Evolutionary conservation across 331 rosid genomes (phyloP).

Genomic region (Cucumis variabilis): DNA sequence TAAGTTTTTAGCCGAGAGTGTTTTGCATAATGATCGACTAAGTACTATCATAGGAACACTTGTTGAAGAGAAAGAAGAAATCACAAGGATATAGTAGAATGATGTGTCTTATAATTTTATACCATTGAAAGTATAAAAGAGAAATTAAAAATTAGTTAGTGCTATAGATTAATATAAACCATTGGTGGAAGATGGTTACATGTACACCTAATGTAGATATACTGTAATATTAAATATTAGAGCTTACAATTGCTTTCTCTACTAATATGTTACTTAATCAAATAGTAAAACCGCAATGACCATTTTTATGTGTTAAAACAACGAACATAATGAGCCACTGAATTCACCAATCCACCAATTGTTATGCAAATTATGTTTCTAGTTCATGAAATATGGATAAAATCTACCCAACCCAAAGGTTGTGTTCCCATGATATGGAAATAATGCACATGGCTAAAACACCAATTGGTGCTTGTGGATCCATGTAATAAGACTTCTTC

Average conservation of each 20-base stretch:
- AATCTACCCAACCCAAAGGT: background rate
- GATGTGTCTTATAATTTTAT: background rate
- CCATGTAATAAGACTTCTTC: conserved; percentile 98
- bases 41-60: conserved; percentile 41
- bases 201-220: too few species aligned
- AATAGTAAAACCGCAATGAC: background rate
- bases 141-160: too few species aligned
- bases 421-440: background rate
- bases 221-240: conserved; percentile 32
- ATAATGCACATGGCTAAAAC: background rate
- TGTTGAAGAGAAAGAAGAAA: conserved; percentile 29
- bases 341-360: background rate
- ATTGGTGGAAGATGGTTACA: too few species aligned
- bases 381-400: background rate
- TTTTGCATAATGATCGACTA: conserved; percentile 48
- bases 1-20: background rate
- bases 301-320: background rate
- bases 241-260: conserved; percentile 47
- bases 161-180: too few species aligned
- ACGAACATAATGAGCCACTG: background rate
- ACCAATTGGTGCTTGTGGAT: conserved; percentile 76
- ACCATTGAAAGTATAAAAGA: too few species aligned
- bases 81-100: background rate
- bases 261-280: too few species aligned
- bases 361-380: background rate